phyloP scores from a whole-genome alignment of 495 filamentous ascomycete genomes.

The Schizothecium vesticola region DNA sequence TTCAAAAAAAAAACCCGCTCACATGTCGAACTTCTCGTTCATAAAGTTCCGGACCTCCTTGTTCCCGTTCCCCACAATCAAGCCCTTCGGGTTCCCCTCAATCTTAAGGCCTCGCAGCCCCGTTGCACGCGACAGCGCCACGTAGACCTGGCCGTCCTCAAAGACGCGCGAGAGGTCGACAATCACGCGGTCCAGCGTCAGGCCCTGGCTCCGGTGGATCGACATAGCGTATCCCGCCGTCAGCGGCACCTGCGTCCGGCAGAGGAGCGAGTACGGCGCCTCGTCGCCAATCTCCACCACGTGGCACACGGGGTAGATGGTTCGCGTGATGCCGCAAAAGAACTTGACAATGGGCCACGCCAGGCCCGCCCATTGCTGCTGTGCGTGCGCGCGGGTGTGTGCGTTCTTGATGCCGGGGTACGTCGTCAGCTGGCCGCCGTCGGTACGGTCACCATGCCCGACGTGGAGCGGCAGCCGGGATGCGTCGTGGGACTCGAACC shows the following conservation, averaged over 20 bases:
- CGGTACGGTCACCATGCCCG: constrained; percentile 12
- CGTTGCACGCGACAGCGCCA: constrained; percentile 73
- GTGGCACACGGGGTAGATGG: constrained; percentile 45
- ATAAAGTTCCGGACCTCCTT: constrained; percentile 20
- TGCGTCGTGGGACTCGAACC: constrained; percentile 62
- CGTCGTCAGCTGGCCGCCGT: constrained; percentile 26
- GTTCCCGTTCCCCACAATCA: constrained; percentile 18
- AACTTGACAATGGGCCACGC: constrained; percentile 78
- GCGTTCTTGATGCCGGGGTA: constrained; percentile 38
- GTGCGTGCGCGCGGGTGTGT: constrained; percentile 13
- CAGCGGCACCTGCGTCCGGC: constrained; percentile 74
- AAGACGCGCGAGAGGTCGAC: constrained; percentile 81
- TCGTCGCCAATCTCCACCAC: constrained; percentile 42
- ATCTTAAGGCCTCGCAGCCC: constrained; percentile 63
- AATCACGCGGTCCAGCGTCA: constrained; percentile 85
- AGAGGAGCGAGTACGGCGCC: constrained; percentile 55
- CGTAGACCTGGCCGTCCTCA: constrained; percentile 83
- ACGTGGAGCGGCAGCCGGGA: constrained; percentile 41
- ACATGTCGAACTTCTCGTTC: constrained; percentile 12
- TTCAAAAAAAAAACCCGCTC: background rate
- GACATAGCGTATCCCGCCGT: constrained; percentile 91
- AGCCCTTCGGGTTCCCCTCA: constrained; percentile 24
- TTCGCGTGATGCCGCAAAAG: constrained; percentile 28
- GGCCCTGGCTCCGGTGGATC: constrained; percentile 92
- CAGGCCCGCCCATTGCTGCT: constrained; percentile 10